Evolutionary conservation across 257 asterid genomes (phyloP).

Genomic region (Solanum microdontum): DNA sequence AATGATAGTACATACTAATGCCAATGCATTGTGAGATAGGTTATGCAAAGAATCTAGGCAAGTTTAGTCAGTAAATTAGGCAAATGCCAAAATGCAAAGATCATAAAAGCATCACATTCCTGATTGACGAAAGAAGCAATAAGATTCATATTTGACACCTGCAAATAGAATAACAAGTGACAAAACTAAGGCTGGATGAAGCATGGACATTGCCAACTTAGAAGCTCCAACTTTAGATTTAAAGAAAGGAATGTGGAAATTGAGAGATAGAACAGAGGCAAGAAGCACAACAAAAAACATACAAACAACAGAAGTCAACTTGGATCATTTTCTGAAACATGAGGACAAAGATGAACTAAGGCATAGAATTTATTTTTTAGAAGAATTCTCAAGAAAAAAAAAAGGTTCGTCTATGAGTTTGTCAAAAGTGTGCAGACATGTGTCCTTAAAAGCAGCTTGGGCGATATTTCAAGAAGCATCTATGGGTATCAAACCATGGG

Average conservation of each 20-base stretch:
- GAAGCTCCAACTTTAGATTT: not conserved
- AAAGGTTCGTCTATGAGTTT: not conserved
- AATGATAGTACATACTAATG: not conserved
- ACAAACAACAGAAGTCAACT: not conserved
- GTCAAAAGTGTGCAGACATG: not conserved
- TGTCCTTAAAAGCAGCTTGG: not conserved
- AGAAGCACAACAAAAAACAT: not conserved
- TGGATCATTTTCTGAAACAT: not conserved
- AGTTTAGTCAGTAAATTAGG: not conserved
- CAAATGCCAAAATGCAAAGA: not conserved
- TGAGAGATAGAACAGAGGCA: not conserved
- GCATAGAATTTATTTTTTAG: not conserved
- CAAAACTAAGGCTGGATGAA: not conserved
- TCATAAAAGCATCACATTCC: not conserved
- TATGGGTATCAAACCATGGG: not conserved
- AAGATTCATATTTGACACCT: not conserved
- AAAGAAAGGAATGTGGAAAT: not conserved
- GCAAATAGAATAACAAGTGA: not conserved
- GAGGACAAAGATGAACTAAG: not conserved
- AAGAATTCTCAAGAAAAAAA: not conserved
- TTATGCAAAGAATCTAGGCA: not conserved
- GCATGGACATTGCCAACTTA: not conserved
- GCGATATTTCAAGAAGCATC: not conserved
- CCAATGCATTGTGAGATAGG: not conserved
- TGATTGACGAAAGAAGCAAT: not conserved